phyloP scores from a whole-genome alignment of 2,329 filamentous ascomycete genomes.

The Alternaria ventricosa region DNA sequence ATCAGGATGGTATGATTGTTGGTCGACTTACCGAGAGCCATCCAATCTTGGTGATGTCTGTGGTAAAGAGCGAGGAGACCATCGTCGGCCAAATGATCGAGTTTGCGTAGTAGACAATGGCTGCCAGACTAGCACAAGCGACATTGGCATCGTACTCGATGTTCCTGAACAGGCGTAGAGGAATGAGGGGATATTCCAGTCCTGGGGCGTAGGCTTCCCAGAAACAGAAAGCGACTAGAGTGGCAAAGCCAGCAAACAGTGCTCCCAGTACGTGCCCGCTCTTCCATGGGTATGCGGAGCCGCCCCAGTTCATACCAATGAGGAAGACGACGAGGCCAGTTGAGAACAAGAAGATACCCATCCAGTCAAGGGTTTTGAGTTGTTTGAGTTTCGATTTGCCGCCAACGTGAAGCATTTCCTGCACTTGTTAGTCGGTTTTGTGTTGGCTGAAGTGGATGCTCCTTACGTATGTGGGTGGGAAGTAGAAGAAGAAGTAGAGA shows the following conservation, averaged over 20 bases:
- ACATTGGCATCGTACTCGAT: conserved; percentile 42
- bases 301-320: conserved; percentile 56
- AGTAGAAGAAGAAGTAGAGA: conserved; percentile 48
- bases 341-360: conserved; percentile 56
- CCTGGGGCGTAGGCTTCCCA: conserved; percentile 36
- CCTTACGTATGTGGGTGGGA: conserved; percentile 42
- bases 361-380: conserved; percentile 53
- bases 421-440: neutral
- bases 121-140: conserved; percentile 41
- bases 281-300: conserved; percentile 45
- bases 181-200: conserved; percentile 46
- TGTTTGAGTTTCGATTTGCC: conserved; percentile 46
- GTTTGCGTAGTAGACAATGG: conserved; percentile 45
- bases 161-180: conserved; percentile 47
- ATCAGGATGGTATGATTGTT: neutral
- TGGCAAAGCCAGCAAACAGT: conserved; percentile 40
- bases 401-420: conserved; percentile 45
- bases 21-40: conserved; percentile 37
- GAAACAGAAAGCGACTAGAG: conserved; percentile 41
- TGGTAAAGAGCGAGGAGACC: conserved; percentile 37
- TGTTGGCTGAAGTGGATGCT: neutral
- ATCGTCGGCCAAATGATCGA: conserved; percentile 43
- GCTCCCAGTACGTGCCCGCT: conserved; percentile 45
- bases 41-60: conserved; percentile 34
- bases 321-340: conserved; percentile 55